These are phyloP conservation scores for Tricholomella constricta DNA, from an alignment of 768 basidiomycete species.

Conservation along the genomic window DNA sequence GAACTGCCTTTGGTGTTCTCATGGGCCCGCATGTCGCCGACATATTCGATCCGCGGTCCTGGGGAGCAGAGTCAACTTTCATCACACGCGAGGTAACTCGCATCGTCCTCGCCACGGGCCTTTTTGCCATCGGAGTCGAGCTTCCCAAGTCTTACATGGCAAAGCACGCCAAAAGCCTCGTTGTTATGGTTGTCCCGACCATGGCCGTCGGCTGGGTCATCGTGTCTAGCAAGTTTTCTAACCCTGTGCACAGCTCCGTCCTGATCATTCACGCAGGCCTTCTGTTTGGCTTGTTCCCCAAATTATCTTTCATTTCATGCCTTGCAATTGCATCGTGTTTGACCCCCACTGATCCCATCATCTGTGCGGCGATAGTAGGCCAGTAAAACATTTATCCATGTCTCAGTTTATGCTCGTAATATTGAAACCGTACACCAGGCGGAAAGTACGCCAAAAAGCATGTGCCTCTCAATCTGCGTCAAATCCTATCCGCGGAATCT, in stretches of 20 bases:
- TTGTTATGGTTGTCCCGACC: conserved; percentile 75
- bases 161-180: conserved; percentile 70
- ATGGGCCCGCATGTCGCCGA: conserved; percentile 74
- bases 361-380: conserved; percentile 83
- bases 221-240: conserved; percentile 53
- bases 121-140: conserved; percentile 96
- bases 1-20: conserved; percentile 66
- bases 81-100: conserved; percentile 61
- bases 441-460: conserved; percentile 71
- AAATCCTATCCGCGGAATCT: conserved; percentile 83
- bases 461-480: conserved; percentile 76
- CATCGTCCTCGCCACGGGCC: conserved; percentile 79
- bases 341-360: conserved; percentile 94
- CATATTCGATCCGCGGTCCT: conserved; percentile 76
- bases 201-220: conserved; percentile 87
- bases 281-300: conserved; percentile 72
- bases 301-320: conserved; percentile 68
- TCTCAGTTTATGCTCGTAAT: background rate
- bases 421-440: conserved; percentile 37
- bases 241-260: background rate
- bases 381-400: conserved; percentile 16
- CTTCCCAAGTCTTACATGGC: conserved; percentile 84
- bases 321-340: conserved; percentile 88
- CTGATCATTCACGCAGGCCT: conserved; percentile 45
- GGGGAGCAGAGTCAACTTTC: conserved; percentile 44